Percentiles rank a stretch among this genome's conserved stretches.
Conservation (phyloP, 805 yeast species). For the Starmerella stellata region DNA sequence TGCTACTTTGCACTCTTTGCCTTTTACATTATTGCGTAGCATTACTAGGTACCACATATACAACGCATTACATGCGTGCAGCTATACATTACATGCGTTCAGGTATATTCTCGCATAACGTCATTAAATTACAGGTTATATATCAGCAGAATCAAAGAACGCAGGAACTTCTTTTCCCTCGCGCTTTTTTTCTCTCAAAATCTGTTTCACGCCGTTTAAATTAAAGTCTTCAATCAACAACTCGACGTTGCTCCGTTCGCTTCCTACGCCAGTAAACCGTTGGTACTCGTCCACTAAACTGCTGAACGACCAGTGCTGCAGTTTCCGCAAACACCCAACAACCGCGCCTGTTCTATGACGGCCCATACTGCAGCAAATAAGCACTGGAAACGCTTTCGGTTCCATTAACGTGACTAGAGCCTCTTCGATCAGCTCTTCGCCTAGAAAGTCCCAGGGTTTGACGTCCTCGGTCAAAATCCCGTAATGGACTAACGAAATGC, state of each 20-base stretch:
- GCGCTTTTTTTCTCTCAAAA: background rate
- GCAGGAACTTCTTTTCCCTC: constrained; percentile 7
- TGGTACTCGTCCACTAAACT: constrained; percentile 84
- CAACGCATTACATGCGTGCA: too few relatives aligned
- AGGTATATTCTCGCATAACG: background rate
- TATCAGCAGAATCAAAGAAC: constrained; percentile 6
- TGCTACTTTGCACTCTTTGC: too few relatives aligned
- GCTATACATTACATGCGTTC: too few relatives aligned
- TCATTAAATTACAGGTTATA: background rate
- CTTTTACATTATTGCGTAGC: too few relatives aligned
- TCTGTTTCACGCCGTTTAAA: constrained; percentile 24
- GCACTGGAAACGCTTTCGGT: constrained; percentile 57
- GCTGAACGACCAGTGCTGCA: constrained; percentile 98
- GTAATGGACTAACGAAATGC: constrained; percentile 62
- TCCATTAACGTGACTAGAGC: constrained; percentile 63
- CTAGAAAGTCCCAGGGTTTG: constrained; percentile 92
- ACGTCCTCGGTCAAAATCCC: constrained; percentile 67
- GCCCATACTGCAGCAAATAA: constrained; percentile 97
- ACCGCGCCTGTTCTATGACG: constrained; percentile 95
- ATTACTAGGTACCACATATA: too few relatives aligned
- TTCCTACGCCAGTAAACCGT: constrained; percentile 79
- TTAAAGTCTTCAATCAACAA: constrained; percentile 63
- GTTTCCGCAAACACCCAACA: constrained; percentile 74
- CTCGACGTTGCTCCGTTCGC: constrained; percentile 85
- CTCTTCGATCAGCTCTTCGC: constrained; percentile 59